Conservation (phyloP, 2,329 filamentous ascomycete species). For the Diaporthe sp. region DNA sequence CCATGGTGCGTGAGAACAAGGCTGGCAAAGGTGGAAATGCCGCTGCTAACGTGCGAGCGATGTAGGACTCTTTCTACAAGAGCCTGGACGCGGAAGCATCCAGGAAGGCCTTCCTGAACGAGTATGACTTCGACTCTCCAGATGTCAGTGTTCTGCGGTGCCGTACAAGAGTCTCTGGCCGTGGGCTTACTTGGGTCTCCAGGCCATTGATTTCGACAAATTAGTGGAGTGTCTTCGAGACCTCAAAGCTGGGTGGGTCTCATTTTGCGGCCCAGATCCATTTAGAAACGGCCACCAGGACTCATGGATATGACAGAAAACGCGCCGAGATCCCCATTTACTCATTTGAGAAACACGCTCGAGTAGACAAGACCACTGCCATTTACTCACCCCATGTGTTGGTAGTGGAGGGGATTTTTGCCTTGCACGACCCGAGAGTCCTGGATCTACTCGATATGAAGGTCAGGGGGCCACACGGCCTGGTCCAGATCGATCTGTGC, state of each 20-base stretch:
- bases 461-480: slow-evolving; percentile 58
- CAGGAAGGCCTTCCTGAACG: slow-evolving; percentile 85
- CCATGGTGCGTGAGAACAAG: slow-evolving; percentile 78
- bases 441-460: slow-evolving; percentile 92
- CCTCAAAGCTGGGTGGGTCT: slow-evolving; percentile 87
- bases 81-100: slow-evolving; percentile 85
- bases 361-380: slow-evolving; percentile 82
- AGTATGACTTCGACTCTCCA: slow-evolving; percentile 96
- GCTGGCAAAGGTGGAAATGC: neutral
- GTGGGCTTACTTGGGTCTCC: slow-evolving; percentile 19
- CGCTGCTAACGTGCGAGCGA: neutral
- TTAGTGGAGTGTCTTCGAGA: slow-evolving; percentile 84
- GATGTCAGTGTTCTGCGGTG: slow-evolving; percentile 62
- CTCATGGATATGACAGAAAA: slow-evolving; percentile 67
- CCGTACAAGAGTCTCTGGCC: neutral
- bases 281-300: neutral
- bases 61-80: slow-evolving; percentile 97
- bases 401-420: slow-evolving; percentile 96
- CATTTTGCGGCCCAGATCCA: neutral
- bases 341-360: slow-evolving; percentile 92
- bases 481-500: neutral
- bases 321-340: slow-evolving; percentile 94
- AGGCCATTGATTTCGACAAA: slow-evolving; percentile 93
- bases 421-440: slow-evolving; percentile 88
- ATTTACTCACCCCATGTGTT: slow-evolving; percentile 98